Conservation (phyloP, 345 rosid species). For the Camelina hispida region DNA sequence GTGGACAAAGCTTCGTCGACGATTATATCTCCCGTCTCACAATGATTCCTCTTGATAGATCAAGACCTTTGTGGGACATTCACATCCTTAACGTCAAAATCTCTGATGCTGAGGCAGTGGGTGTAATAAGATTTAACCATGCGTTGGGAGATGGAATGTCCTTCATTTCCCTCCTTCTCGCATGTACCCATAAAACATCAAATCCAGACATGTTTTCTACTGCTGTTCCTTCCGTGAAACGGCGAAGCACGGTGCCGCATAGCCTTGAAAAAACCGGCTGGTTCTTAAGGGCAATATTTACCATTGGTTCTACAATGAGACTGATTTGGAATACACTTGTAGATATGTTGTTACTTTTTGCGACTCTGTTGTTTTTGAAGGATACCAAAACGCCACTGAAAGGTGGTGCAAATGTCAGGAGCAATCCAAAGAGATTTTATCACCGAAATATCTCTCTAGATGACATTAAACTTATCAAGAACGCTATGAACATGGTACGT, state of each 20-base stretch:
- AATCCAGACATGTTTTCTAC: conserved; percentile 45
- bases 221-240: conserved; percentile 49
- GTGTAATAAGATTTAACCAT: too few species aligned
- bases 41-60: conserved; percentile 53
- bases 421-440: too few species aligned
- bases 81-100: too few species aligned
- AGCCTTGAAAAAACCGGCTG: background rate
- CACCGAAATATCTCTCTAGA: too few species aligned
- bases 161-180: too few species aligned
- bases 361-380: conserved; percentile 50
- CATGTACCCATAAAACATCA: too few species aligned
- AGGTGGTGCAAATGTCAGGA: conserved; percentile 2
- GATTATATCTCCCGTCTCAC: conserved; percentile 69
- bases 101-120: too few species aligned
- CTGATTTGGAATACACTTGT: conserved; percentile 59
- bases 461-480: too few species aligned
- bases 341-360: conserved; percentile 50
- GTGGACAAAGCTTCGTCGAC: conserved; percentile 60
- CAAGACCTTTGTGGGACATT: conserved; percentile 83
- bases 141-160: too few species aligned
- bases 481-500: too few species aligned
- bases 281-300: conserved; percentile 42
- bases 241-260: background rate
- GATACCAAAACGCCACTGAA: conserved; percentile 63
- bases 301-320: conserved; percentile 45